Evolutionary conservation across 164 flowering plant species (phyloP), one percentile per base, ranked within the genome.

Genomic region (Cinnamomum micranthum): DNA sequence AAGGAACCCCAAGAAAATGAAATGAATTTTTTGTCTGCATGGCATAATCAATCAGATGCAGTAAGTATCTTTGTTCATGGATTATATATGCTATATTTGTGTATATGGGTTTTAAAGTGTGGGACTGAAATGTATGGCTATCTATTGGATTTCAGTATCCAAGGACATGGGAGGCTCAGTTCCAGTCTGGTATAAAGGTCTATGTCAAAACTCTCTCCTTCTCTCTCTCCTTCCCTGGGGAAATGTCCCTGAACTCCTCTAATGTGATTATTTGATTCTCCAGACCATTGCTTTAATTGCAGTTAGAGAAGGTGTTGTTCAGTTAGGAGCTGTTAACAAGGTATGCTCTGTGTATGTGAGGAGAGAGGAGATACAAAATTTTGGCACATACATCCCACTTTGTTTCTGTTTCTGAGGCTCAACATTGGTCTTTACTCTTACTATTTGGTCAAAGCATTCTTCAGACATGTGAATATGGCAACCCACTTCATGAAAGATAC

Each of bases 101-200:
- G 47, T 41, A 41, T 41, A 6, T 41, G 11, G 6, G 24, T 52
- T 62, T 31, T 25, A 11, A 22, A 7, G 15, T 25, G 24, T 25
- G 31, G 68, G 28, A 3, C 22, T 73, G n/a, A 63, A 35, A 64
- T 35, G 20, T 41, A 3, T 22, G 6, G 28, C 13, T 22, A 50
- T 50, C 33, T 70, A 4, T 24, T 71, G 41, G 25, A 65, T 74
- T 73, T 66, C 91, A 95, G 99, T 89, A 86, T 41, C 99, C 99
- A 60, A 92, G 99, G 86, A 93, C 99, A 68, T 95, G 99, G 99
- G 96, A 95, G 79, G 97, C 99, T 31, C 99, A 95, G 84, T 95
- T 95, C 75, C 97, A 91, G 78, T 89, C 94, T 69, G 97, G 99
- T 76, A 87, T 95, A 67, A 91, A 95, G 97, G 99, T 94, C 78